Conservation (phyloP, 352 stramenopile species). For the Pythium aristosporum region DNA sequence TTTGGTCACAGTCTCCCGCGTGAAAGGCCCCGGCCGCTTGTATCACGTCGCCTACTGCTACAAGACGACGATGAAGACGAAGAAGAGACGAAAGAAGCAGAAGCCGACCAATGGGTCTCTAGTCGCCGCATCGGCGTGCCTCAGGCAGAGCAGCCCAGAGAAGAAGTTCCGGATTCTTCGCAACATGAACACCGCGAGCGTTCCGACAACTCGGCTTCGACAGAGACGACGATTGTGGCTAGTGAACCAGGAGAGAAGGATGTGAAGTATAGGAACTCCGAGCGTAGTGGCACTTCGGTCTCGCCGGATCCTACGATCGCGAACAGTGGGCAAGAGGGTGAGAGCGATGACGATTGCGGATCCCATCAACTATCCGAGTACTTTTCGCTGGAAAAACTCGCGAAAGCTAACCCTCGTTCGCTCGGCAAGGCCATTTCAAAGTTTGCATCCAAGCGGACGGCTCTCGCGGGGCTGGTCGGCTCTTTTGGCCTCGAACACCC, state of each 20-base stretch:
- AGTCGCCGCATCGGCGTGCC: constrained; percentile 18
- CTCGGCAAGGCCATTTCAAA: neutral
- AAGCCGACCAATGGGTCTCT: constrained; percentile 16
- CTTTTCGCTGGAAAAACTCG: constrained; percentile 23
- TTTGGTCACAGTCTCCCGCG: constrained; percentile 8
- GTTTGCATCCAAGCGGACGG: constrained; percentile 14
- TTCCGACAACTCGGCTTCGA: too few relatives aligned
- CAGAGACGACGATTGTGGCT: too few relatives aligned
- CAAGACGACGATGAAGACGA: neutral
- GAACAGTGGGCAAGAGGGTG: neutral
- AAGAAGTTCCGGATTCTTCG: neutral
- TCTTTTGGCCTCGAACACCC: neutral
- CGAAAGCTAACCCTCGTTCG: neutral
- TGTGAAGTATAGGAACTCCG: too few relatives aligned
- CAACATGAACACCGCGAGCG: neutral
- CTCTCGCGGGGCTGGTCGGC: neutral
- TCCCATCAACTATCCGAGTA: constrained; percentile 20
- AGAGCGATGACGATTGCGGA: neutral
- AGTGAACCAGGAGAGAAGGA: neutral
- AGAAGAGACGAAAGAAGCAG: neutral
- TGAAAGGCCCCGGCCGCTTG: neutral
- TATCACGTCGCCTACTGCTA: neutral
- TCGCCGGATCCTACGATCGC: neutral
- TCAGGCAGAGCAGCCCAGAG: neutral
- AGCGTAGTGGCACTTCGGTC: neutral